Base-by-base conservation (phyloP, 192 early-diverging fungal species). In the Phlyctochytrium bullatum region DNA sequence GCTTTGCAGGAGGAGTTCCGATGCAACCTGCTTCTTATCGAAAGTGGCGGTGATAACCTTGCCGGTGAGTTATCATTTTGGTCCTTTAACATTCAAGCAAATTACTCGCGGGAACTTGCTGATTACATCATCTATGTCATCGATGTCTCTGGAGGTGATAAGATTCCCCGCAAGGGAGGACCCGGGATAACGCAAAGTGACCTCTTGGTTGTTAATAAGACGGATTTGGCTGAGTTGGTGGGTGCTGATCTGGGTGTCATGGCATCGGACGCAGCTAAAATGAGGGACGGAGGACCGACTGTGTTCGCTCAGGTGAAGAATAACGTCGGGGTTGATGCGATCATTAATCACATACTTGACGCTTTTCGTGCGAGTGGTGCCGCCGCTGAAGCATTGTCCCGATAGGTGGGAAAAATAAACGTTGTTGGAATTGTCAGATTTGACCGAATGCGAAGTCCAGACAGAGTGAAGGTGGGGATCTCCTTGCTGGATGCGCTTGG, bases 51-150 rank as follows among this genome's bases (percentile, higher is more conserved):
- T 27, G 94, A 96, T 72, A 97, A 97, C 68, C 72, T 95, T 71
- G 93, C 93, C 83, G 73, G 77, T 77, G 58, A n/a, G 59, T 33
- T 2, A 36, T 53, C 47, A 12, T 23, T 25, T 71, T 23, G 27
- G 4, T 66, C 70, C 10, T 73, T 36, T 76, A 52, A 50, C 36
- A 64, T 61, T 72, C n/a, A 52, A 73, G 82, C 79, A 2, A 84
- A 83, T 60, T 83, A 79, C 71, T 81, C 78, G 31, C 65, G 82
- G 12, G 82, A 83, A 67, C 67, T 84, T 52, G 93, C 95, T 2
- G 95, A 95, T 72, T 97, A 87, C 68, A 97, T 94, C 71, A 95
- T 98, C 61, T 98, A 96, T 72, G 95, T 98, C 24, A 98, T 98
- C 73, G 96, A 98, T 72, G 94, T 96, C 33, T 92, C 93, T 35